Evolutionary conservation across 139 green algal genomes (phyloP).

Genomic region (Pleodorina starrii): DNA sequence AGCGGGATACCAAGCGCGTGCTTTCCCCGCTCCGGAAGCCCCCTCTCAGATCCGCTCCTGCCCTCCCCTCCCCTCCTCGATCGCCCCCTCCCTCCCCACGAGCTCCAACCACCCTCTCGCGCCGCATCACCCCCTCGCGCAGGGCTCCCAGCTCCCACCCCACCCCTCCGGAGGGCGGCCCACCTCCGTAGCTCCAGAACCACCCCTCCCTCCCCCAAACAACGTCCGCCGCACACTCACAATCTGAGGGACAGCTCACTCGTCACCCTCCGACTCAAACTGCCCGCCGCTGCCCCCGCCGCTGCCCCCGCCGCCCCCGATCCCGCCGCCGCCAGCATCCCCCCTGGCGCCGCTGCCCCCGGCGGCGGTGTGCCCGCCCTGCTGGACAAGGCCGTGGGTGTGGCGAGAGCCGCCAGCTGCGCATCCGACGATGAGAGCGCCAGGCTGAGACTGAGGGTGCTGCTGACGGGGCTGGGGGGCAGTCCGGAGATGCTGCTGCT

Average conservation of each 20-base stretch:
- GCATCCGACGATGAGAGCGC: conserved; percentile 19
- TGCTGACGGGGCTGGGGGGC: conserved; percentile 12
- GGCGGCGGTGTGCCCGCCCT: conserved; percentile 14
- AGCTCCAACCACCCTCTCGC: no score
- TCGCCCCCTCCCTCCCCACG: no score
- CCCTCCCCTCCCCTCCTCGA: no score
- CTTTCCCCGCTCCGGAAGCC: no score
- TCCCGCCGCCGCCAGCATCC: not conserved
- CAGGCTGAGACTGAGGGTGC: conserved; percentile 16
- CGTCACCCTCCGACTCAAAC: conserved; percentile 12
- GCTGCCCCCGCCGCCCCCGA: not conserved
- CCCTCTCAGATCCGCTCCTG: no score
- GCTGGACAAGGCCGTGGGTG: conserved; percentile 13
- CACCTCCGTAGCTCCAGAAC: not conserved
- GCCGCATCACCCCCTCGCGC: no score
- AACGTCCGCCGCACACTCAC: not conserved
- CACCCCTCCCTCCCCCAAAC: not conserved
- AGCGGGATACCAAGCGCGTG: no score
- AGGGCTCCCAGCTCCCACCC: no score
- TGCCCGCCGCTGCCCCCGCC: not conserved
- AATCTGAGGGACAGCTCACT: not conserved
- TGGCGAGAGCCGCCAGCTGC: not conserved
- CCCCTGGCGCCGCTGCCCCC: not conserved
- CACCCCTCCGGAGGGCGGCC: no score
- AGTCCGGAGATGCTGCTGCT: not conserved